Percentiles rank a stretch among this genome's conserved stretches.
Evolutionary conservation across 2,329 filamentous ascomycete species (phyloP).

Genomic region (Ophiostoma ips): DNA sequence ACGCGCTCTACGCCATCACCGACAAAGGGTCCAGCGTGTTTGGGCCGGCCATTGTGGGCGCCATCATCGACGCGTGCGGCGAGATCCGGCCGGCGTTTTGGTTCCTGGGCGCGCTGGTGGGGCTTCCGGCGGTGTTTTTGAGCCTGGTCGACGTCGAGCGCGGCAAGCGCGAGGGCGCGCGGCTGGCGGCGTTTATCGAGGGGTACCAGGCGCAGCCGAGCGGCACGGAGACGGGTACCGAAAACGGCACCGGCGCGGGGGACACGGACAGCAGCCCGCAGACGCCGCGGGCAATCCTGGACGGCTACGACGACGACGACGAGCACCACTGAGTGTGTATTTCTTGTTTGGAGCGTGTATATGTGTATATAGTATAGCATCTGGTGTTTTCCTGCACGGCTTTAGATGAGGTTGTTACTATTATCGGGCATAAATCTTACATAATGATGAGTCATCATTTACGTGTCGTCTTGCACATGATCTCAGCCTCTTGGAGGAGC

Average conservation of each 20-base stretch:
- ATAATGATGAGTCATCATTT: too few relatives aligned
- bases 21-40: conserved; percentile 94
- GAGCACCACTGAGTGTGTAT: neutral
- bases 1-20: conserved; percentile 91
- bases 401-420: too few relatives aligned
- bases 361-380: too few relatives aligned
- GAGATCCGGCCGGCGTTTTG: conserved; percentile 80
- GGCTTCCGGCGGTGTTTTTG: conserved; percentile 71
- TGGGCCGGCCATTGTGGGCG: conserved; percentile 83
- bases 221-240: neutral
- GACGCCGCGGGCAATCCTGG: neutral
- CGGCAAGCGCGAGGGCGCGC: conserved; percentile 54
- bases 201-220: neutral
- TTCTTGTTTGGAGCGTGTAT: neutral
- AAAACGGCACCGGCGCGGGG: neutral
- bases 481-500: too few relatives aligned
- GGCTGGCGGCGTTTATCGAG: conserved; percentile 42
- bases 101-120: conserved; percentile 78
- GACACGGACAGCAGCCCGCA: neutral
- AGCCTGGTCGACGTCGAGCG: conserved; percentile 73
- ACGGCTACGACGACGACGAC: neutral
- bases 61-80: conserved; percentile 73
- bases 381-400: too few relatives aligned
- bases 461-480: too few relatives aligned
- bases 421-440: too few relatives aligned